Conservation (phyloP, 371 early-diverging fungal genomes). For the Mucor mucedo region DNA sequence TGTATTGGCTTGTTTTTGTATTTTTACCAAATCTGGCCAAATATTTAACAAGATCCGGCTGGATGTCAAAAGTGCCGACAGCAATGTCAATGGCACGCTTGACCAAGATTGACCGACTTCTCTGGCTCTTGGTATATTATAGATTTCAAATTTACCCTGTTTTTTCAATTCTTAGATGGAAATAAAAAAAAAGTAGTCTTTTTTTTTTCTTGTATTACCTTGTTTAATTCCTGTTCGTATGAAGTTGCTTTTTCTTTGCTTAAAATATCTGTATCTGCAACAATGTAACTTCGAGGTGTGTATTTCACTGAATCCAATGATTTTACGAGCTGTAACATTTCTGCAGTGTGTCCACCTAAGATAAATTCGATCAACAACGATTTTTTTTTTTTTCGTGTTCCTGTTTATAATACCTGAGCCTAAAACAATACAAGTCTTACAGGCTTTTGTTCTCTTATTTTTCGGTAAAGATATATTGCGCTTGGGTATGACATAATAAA, state of each 20-base stretch:
- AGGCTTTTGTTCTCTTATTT: slow-evolving; percentile 5
- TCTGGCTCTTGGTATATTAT: slow-evolving; percentile 69
- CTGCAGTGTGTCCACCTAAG: slow-evolving; percentile 77
- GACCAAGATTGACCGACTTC: slow-evolving; percentile 74
- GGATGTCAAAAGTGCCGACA: slow-evolving; percentile 47
- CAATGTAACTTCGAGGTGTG: slow-evolving; percentile 64
- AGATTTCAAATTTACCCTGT: slow-evolving; percentile 43
- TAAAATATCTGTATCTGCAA: slow-evolving; percentile 64
- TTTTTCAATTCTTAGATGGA: not conserved
- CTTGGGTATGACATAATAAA: slow-evolving; percentile 16
- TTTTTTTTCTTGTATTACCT: slow-evolving; percentile 14
- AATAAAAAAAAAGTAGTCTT: not conserved
- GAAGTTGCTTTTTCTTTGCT: slow-evolving; percentile 59
- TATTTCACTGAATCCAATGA: slow-evolving; percentile 55
- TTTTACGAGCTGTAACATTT: slow-evolving; percentile 75
- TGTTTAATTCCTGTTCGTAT: slow-evolving; percentile 44
- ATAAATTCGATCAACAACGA: not conserved
- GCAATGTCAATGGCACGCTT: slow-evolving; percentile 62
- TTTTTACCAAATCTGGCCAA: slow-evolving; percentile 65
- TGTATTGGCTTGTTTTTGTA: not conserved
- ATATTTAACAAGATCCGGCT: slow-evolving; percentile 36
- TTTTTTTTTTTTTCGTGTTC: slow-evolving; percentile 4
- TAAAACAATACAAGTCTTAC: slow-evolving; percentile 42
- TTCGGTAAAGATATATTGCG: not conserved
- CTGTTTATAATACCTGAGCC: slow-evolving; percentile 44